Evolutionary conservation across 2,329 filamentous ascomycete genomes (phyloP).

Genomic region (Alternaria viburni): DNA sequence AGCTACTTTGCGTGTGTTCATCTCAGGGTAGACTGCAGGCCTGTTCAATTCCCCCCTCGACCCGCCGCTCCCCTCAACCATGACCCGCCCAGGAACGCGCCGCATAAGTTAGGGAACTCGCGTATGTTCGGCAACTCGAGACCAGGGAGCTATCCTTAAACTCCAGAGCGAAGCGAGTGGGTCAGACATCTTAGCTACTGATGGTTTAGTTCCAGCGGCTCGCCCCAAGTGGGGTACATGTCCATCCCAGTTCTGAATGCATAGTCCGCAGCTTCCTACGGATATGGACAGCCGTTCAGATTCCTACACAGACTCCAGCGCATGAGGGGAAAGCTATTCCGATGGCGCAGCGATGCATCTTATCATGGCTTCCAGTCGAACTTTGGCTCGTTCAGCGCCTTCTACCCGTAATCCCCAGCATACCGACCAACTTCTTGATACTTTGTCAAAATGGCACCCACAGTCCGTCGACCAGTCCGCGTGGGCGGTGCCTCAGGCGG

Average conservation of each 20-base stretch:
- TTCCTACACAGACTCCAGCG: not conserved
- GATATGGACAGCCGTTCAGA: slow-evolving; percentile 26
- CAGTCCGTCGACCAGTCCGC: slow-evolving; percentile 44
- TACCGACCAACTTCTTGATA: not conserved
- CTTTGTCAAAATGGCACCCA: slow-evolving; percentile 25
- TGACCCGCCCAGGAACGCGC: not conserved
- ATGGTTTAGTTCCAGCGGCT: not conserved
- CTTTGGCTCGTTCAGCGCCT: not conserved
- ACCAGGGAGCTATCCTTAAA: not conserved
- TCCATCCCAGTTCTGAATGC: slow-evolving; percentile 7
- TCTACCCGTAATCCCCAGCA: not conserved
- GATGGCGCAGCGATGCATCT: not conserved
- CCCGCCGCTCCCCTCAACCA: not conserved
- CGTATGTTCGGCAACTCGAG: not conserved
- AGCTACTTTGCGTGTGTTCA: too few species aligned
- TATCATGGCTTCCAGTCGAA: not conserved
- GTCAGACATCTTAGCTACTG: not conserved
- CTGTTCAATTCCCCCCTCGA: not conserved
- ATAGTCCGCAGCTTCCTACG: slow-evolving; percentile 4
- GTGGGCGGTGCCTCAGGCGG: slow-evolving; percentile 54
- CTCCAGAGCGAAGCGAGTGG: not conserved
- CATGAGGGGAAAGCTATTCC: not conserved
- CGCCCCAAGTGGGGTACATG: slow-evolving; percentile 21
- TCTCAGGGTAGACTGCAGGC: not conserved
- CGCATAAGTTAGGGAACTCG: not conserved